These are phyloP conservation scores for Eutypella sp. DNA, from an alignment of 2,329 filamentous ascomycete species.

Conservation along the genomic window DNA sequence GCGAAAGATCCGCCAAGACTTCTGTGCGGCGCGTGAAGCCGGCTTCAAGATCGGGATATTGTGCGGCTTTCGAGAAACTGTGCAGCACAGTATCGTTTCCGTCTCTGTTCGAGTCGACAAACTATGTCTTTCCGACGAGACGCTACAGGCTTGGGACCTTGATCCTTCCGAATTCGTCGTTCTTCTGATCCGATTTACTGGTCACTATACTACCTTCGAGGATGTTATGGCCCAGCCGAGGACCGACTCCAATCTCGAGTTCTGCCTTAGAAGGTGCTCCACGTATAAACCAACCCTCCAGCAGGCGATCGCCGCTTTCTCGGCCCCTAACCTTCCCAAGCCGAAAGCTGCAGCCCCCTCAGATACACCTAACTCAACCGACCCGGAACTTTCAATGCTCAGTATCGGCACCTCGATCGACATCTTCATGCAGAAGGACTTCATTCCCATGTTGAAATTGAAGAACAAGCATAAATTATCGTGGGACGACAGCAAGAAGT, in stretches of 20 bases:
- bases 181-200: slow-evolving; percentile 60
- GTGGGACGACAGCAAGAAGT: slow-evolving; percentile 64
- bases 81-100: slow-evolving; percentile 48
- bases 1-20: slow-evolving; percentile 51
- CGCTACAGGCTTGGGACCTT: slow-evolving; percentile 73
- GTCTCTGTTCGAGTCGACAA: slow-evolving; percentile 66
- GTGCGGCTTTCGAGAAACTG: slow-evolving; percentile 36
- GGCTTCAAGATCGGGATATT: slow-evolving; percentile 68
- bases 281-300: slow-evolving; percentile 63
- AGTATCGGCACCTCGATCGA: slow-evolving; percentile 72
- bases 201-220: slow-evolving; percentile 58
- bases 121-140: slow-evolving; percentile 69
- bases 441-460: slow-evolving; percentile 58
- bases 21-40: slow-evolving; percentile 54
- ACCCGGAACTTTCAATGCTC: slow-evolving; percentile 43
- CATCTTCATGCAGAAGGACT: slow-evolving; percentile 59
- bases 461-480: slow-evolving; percentile 46
- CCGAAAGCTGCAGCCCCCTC: background rate
- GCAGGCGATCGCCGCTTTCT: slow-evolving; percentile 50
- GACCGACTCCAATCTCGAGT: slow-evolving; percentile 35
- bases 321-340: slow-evolving; percentile 18
- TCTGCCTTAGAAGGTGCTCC: slow-evolving; percentile 67
- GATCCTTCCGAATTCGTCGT: slow-evolving; percentile 63
- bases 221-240: slow-evolving; percentile 40
- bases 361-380: slow-evolving; percentile 6